Conservation (phyloP, 352 stramenopile genomes). For the Pythium phragmiticola region DNA sequence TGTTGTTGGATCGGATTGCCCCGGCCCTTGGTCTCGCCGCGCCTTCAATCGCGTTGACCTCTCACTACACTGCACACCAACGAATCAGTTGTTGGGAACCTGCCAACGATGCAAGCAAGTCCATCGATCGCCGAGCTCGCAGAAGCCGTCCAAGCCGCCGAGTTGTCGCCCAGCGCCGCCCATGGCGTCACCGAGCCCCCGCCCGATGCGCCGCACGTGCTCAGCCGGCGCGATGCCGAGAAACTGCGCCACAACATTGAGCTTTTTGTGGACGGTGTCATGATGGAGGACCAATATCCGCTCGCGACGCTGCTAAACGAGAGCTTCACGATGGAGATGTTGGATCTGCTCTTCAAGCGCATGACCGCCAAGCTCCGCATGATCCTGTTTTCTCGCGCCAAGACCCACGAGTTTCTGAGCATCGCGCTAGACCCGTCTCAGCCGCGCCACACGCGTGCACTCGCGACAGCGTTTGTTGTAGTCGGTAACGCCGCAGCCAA, state of each 20-base stretch:
- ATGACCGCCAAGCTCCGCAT: slow-evolving; percentile 76
- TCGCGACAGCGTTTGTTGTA: slow-evolving; percentile 79
- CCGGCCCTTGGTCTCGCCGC: background rate
- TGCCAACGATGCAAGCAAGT: background rate
- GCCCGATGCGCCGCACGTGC: slow-evolving; percentile 26
- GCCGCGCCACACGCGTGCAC: slow-evolving; percentile 59
- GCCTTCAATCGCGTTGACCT: background rate
- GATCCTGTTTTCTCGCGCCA: slow-evolving; percentile 70
- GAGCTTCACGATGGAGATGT: slow-evolving; percentile 80
- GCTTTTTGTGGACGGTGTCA: slow-evolving; percentile 81
- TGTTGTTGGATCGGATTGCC: background rate
- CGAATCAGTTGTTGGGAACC: background rate
- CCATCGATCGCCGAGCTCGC: slow-evolving; percentile 12
- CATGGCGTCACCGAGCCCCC: slow-evolving; percentile 23
- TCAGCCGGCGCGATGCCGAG: slow-evolving; percentile 53
- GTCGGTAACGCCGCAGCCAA: slow-evolving; percentile 59
- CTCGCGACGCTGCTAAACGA: slow-evolving; percentile 75
- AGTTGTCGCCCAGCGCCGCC: background rate
- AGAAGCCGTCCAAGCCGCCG: slow-evolving; percentile 9
- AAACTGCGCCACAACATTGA: slow-evolving; percentile 70
- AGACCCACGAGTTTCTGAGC: slow-evolving; percentile 72
- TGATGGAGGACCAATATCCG: slow-evolving; percentile 57
- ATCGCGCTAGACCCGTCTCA: slow-evolving; percentile 55
- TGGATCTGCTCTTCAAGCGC: slow-evolving; percentile 84
- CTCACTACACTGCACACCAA: background rate